Percentiles rank a stretch among this genome's conserved stretches.
Conservation (phyloP, 305 asterid species). For the Striga hermonthica region DNA sequence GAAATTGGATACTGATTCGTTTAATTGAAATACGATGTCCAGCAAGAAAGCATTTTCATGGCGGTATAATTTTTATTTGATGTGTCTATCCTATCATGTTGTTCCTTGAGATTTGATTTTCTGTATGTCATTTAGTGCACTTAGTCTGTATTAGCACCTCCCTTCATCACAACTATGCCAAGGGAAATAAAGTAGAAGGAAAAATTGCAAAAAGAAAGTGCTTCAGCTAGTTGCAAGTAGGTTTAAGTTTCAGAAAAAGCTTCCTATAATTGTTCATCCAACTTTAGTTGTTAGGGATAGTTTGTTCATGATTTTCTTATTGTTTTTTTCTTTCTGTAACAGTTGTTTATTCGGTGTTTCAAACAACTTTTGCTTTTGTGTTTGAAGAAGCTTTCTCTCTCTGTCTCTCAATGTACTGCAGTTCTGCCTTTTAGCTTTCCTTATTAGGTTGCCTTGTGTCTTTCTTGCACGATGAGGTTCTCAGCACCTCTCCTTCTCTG, state of each 20-base stretch:
- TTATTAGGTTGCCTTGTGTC: slow-evolving; percentile 20
- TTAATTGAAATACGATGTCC: slow-evolving; percentile 50
- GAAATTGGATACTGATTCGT: slow-evolving; percentile 54
- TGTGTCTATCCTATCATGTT: background rate
- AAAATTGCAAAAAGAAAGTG: slow-evolving; percentile 1
- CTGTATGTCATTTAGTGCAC: slow-evolving; percentile 15
- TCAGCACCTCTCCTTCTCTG: slow-evolving; percentile 27
- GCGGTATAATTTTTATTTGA: slow-evolving; percentile 51
- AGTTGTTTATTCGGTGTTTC: slow-evolving; percentile 16
- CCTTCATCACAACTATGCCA: slow-evolving; percentile 10
- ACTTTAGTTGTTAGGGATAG: background rate
- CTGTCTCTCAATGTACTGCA: slow-evolving; percentile 21
- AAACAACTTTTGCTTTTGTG: background rate
- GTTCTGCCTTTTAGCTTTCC: slow-evolving; percentile 18
- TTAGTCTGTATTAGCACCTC: slow-evolving; percentile 14
- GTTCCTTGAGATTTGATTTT: slow-evolving; percentile 16
- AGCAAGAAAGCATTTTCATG: slow-evolving; percentile 38
- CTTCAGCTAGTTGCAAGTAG: slow-evolving; percentile 15
- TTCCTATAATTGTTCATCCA: slow-evolving; percentile 2
- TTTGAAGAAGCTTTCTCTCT: slow-evolving; percentile 7
- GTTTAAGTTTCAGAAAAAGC: slow-evolving; percentile 17
- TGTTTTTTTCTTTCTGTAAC: background rate
- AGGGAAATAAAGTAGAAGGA: slow-evolving; percentile 3
- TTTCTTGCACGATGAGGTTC: slow-evolving; percentile 34
- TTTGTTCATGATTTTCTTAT: background rate